A percentile compares a stretch with the other conserved stretches of the same genome.
phyloP scores from a whole-genome alignment of 140 eudicot genomes.

The Erigeron philadelphicus region DNA sequence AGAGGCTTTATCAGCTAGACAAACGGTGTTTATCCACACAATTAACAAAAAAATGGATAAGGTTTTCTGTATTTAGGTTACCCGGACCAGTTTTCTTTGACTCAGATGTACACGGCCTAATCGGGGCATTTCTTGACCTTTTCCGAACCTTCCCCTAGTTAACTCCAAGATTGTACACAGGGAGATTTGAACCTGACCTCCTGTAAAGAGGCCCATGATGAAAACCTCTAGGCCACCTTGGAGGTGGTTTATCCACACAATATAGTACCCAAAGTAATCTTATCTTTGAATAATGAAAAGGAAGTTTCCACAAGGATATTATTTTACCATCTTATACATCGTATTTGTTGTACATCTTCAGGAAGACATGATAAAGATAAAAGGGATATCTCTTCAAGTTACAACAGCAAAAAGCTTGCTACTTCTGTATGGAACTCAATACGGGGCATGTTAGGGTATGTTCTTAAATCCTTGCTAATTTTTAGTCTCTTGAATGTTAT shows the following conservation, averaged over 20 bases:
- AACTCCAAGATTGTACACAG: no score
- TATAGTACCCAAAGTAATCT: background rate
- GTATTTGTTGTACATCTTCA: conserved; percentile 8
- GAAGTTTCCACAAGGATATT: background rate
- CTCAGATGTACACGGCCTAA: no score
- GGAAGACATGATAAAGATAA: conserved; percentile 25
- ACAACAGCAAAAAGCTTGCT: conserved; percentile 23
- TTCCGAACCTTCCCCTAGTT: no score
- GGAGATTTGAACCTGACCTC: no score
- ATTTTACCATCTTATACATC: background rate
- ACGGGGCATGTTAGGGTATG: conserved; percentile 51
- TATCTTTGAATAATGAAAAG: background rate
- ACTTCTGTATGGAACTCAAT: conserved; percentile 52
- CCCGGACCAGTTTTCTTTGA: no score
- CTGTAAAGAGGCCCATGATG: no score
- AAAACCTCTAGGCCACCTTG: no score
- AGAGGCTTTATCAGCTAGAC: no score
- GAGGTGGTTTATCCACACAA: background rate
- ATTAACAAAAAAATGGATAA: no score
- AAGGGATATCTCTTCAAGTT: conserved; percentile 26
- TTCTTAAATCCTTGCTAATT: conserved; percentile 14
- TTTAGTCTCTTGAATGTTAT: background rate
- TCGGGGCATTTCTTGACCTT: no score
- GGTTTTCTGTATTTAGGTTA: no score
- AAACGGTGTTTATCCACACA: no score